These are phyloP conservation scores for Coprinopsis sp. DNA, from an alignment of 768 basidiomycete species.

Conservation along the genomic window DNA sequence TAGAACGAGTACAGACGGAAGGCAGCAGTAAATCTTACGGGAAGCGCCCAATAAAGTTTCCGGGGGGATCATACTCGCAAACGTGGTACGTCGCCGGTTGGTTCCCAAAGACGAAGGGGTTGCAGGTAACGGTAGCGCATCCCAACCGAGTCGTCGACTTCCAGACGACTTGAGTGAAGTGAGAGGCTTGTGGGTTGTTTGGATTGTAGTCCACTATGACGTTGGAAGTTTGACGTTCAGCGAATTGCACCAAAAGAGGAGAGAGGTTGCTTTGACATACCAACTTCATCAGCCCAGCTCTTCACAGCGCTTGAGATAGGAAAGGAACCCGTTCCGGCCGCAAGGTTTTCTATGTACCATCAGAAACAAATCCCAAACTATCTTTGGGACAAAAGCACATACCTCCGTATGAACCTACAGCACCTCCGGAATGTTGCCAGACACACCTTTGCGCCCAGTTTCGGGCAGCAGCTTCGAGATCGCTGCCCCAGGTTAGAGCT, in stretches of 20 bases:
- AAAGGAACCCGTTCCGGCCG: conserved; percentile 58
- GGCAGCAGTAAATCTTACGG: conserved; percentile 35
- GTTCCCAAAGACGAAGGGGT: conserved; percentile 39
- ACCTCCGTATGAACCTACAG: conserved; percentile 63
- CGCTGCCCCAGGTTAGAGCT: conserved; percentile 59
- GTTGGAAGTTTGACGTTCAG: background rate
- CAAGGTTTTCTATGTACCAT: conserved; percentile 55
- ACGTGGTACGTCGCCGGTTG: conserved; percentile 51
- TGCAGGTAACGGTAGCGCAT: conserved; percentile 49
- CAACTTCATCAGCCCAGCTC: conserved; percentile 64
- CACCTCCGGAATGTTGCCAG: conserved; percentile 66
- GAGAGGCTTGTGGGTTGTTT: conserved; percentile 43
- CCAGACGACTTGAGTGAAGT: conserved; percentile 65
- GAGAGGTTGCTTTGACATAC: conserved; percentile 43
- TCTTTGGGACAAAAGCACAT: conserved; percentile 9
- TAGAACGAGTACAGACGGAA: background rate
- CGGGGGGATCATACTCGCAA: conserved; percentile 63
- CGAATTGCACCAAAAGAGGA: background rate
- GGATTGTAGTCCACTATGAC: conserved; percentile 38
- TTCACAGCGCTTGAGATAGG: conserved; percentile 48
- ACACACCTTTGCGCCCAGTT: conserved; percentile 64
- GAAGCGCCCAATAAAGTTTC: conserved; percentile 63
- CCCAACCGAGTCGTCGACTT: conserved; percentile 52
- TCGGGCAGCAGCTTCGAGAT: conserved; percentile 58
- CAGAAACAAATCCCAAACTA: background rate